phyloP scores from a whole-genome alignment of 805 yeast genomes.

The Teunomyces gatunensis region DNA sequence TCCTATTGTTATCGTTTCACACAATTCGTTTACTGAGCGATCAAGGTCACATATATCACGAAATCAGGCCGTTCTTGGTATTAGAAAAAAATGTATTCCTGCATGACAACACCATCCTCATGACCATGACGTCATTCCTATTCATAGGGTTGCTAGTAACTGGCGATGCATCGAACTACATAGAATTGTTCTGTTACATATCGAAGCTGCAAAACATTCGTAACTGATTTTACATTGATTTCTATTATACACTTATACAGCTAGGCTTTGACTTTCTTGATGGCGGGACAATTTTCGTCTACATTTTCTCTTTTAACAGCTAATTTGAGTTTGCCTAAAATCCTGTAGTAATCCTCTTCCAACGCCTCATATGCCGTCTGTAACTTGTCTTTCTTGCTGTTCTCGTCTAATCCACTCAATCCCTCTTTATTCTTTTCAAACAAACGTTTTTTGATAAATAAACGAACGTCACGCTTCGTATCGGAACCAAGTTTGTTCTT shows the following conservation, averaged over 20 bases:
- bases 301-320: constrained; percentile 15
- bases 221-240: neutral
- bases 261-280: constrained; percentile 5
- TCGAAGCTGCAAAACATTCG: neutral
- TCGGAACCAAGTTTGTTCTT: constrained; percentile 20
- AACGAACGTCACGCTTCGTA: constrained; percentile 43
- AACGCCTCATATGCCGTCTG: constrained; percentile 71
- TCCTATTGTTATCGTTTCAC: no score
- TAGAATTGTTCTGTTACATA: neutral
- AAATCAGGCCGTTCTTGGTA: neutral
- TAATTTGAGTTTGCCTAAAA: constrained; percentile 37
- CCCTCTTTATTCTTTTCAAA: constrained; percentile 81
- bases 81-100: neutral
- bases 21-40: no score
- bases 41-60: no score
- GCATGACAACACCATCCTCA: neutral
- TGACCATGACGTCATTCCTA: constrained; percentile 2
- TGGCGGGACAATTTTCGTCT: neutral
- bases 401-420: constrained; percentile 59
- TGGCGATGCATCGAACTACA: neutral
- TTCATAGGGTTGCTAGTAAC: constrained; percentile 3
- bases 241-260: neutral
- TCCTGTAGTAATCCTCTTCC: constrained; percentile 67
- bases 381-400: constrained; percentile 64
- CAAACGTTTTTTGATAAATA: constrained; percentile 70